Evolutionary conservation across 139 green algal genomes (phyloP), one percentile per base, ranked within the genome.

Genomic region (Auxenochlorella protothecoides): DNA sequence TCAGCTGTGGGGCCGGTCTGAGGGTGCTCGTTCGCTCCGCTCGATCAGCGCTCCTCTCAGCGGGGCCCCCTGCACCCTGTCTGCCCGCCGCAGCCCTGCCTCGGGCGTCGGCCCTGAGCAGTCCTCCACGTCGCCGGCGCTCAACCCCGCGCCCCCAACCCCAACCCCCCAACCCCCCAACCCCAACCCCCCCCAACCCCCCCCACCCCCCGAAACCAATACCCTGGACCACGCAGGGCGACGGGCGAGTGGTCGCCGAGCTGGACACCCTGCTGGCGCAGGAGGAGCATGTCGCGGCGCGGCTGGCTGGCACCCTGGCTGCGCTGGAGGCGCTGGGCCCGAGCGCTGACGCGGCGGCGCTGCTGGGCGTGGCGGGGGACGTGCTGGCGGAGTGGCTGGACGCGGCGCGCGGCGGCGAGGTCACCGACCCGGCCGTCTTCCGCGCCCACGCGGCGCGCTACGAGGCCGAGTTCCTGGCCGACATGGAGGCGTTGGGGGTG

Each of bases 401-500:
- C 71, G 71, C 67, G 53, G 66, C 84, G 74, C 70, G 81, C 16
- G 89, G 88, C 5, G 71, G 72, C 5, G 77, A 59, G 3, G 86
- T 97, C 3, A 91, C 84, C 10, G 92, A 98, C 79, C 74, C 77
- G 2, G 70, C 78, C 11, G 93, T 98, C 59, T 98, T 91, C 79
- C 65, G 79, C 57, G 76, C 75, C 2, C 94, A 99, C 78, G 93
- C 92, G 44, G 85, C 85, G 53, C 72, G 63, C 10, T 87, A 79
- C 51, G 85, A 93, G 82, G 72, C 65, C 2, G 89, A 96, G 71
- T 98, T 98, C 71, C 72, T 96, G 55, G 87, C 96, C 53, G 93
- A 99, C 84, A 92, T 99, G 89, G 79, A 82, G 4, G 68, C 77
- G 51, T 80, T 99, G 68, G 89, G 91, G 53, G 77, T 92, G 72